Conservation (phyloP, 1,284 basidiomycete species). For the Polyporus tsugae region DNA sequence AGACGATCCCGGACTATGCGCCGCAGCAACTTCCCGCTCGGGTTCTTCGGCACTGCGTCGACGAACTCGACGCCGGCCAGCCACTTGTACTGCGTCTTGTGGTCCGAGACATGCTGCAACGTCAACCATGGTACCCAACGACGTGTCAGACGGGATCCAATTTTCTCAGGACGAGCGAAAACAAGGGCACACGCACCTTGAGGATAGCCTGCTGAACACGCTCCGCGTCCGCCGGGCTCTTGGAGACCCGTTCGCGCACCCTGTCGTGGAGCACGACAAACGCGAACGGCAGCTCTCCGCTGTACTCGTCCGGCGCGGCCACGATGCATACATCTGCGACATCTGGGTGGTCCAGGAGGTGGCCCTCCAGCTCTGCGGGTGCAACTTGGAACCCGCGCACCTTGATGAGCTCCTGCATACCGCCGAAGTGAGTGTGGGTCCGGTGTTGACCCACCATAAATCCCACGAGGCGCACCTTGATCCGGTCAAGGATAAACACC, state of each 20-base stretch:
- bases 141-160: not conserved
- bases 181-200: constrained; percentile 30
- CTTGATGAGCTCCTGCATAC: constrained; percentile 64
- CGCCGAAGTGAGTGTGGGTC: not conserved
- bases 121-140: no score
- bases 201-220: constrained; percentile 37
- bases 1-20: constrained; percentile 32
- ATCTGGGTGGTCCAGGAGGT: constrained; percentile 69
- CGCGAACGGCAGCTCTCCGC: constrained; percentile 81
- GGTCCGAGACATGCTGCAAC: constrained; percentile 40
- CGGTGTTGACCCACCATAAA: not conserved
- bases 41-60: constrained; percentile 38
- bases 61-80: constrained; percentile 37
- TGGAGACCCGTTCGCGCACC: constrained; percentile 49
- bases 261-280: constrained; percentile 66
- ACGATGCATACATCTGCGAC: constrained; percentile 70
- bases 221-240: constrained; percentile 44
- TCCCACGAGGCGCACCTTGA: constrained; percentile 45
- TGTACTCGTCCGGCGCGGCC: constrained; percentile 77
- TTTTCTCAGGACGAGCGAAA: not conserved
- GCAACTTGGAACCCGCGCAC: constrained; percentile 72
- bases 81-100: constrained; percentile 38
- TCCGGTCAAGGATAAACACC: constrained; percentile 53
- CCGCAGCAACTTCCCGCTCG: constrained; percentile 39
- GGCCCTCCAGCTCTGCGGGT: constrained; percentile 53